Evolutionary conservation across 2,329 filamentous ascomycete genomes (phyloP).

Genomic region (Canariomyces notabilis): DNA sequence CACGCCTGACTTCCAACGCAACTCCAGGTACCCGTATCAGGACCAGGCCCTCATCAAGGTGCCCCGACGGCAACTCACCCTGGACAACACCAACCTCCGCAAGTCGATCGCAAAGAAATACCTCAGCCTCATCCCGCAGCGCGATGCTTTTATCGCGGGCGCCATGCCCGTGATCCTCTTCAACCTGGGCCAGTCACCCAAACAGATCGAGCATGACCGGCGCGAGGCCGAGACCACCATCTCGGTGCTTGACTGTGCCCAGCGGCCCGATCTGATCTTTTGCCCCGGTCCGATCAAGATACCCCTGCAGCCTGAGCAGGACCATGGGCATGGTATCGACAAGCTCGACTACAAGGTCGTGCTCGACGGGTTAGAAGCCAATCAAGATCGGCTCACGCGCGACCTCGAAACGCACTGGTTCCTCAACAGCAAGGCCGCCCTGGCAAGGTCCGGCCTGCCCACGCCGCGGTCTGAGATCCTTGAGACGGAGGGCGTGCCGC

Average conservation of each 20-base stretch:
- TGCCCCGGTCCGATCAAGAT: constrained; percentile 29
- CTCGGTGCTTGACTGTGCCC: constrained; percentile 25
- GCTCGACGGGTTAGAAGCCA: constrained; percentile 30
- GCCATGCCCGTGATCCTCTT: constrained; percentile 28
- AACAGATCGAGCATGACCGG: constrained; percentile 26
- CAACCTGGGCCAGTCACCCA: constrained; percentile 23
- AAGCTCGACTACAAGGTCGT: constrained; percentile 28
- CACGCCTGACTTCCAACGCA: constrained; percentile 29
- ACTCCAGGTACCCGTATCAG: constrained; percentile 35
- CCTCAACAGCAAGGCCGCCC: constrained; percentile 33
- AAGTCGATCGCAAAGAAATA: constrained; percentile 30
- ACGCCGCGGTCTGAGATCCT: constrained; percentile 29
- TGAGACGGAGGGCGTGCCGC: constrained; percentile 23
- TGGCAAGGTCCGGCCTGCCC: constrained; percentile 32
- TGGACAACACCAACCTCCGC: constrained; percentile 16
- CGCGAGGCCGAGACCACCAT: constrained; percentile 30
- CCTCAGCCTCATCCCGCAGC: constrained; percentile 33
- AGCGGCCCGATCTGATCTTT: constrained; percentile 32
- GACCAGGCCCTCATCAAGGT: constrained; percentile 30
- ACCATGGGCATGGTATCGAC: constrained; percentile 28
- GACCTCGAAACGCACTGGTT: constrained; percentile 32
- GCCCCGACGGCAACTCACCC: constrained; percentile 16
- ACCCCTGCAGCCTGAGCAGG: no score
- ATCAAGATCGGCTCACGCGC: constrained; percentile 27
- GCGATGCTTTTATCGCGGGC: constrained; percentile 33